phyloP scores from a whole-genome alignment of 768 basidiomycete genomes.

The Suillus variegatus region DNA sequence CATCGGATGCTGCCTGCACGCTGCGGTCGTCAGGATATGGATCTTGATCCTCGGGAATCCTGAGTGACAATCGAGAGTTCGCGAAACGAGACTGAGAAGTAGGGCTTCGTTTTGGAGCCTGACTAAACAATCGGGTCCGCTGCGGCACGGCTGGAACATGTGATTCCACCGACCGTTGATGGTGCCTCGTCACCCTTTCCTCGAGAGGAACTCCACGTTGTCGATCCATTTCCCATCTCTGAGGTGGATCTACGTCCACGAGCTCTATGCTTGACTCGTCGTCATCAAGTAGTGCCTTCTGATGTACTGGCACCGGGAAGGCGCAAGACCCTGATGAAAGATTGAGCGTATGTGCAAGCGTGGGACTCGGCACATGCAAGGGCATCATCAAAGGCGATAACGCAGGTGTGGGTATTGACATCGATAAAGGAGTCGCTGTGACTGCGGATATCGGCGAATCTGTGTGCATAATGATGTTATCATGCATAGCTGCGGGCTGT shows the following conservation, averaged over 20 bases:
- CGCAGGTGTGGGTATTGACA: conserved; percentile 13
- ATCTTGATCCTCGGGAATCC: conserved; percentile 34
- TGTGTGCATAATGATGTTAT: conserved; percentile 22
- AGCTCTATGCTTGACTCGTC: conserved; percentile 55
- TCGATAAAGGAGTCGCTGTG: conserved; percentile 21
- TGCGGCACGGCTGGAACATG: conserved; percentile 24
- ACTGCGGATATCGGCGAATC: conserved; percentile 19
- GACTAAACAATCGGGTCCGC: conserved; percentile 32
- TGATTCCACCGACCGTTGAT: conserved; percentile 33
- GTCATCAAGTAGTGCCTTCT: conserved; percentile 38
- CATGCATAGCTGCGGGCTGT: conserved; percentile 19
- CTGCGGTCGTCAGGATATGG: conserved; percentile 31
- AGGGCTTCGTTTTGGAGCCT: conserved; percentile 25
- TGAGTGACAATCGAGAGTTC: conserved; percentile 35
- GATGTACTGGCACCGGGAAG: conserved; percentile 12
- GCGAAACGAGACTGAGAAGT: conserved; percentile 32
- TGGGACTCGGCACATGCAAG: neutral
- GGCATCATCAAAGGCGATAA: conserved; percentile 10
- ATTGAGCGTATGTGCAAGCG: neutral
- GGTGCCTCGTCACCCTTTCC: conserved; percentile 38
- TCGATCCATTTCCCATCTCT: conserved; percentile 47
- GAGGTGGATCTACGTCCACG: conserved; percentile 47
- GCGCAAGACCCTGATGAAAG: conserved; percentile 11
- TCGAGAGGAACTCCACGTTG: conserved; percentile 43
- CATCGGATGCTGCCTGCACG: conserved; percentile 31